Evolutionary conservation across 2,329 filamentous ascomycete genomes (phyloP), one percentile per base, ranked within the genome.

Genomic region (Trichoderma gracile): DNA sequence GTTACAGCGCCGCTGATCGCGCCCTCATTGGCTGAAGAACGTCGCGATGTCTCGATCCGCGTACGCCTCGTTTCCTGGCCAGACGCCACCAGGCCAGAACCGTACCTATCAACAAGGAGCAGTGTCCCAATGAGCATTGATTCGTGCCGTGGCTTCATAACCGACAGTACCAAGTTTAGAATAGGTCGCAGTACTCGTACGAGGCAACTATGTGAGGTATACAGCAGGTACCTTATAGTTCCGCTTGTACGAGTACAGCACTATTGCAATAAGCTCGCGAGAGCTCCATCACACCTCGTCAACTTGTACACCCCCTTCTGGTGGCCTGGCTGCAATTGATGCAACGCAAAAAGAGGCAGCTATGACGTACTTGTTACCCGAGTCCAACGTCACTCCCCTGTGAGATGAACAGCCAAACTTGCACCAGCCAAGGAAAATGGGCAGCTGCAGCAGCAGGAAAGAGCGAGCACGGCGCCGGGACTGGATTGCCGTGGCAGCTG

Each of bases 291-390:
- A 38, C 33, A 38, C 33, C 33, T 38, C 33, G 33, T 38, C 57
- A 38, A 19, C 17, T 46, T n/a, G 25, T 17, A 50, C 57, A 15
- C 21, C 21, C 15, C 9, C 17, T 50, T 21, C 53, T 40, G 49
- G 47, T 30, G 14, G 40, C 33, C 59, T 21, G 8, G 38, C 47
- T 23, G 42, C 52, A 47, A 47, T 63, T 14, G 38, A 42, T 21
- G 33, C 54, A 52, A 23, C 52, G 52, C 19, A 40, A n/a, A 42
- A 45, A 40, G 27, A 23, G 19, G 65, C n/a, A 38, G 30, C 43
- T 30, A 76, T 76, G 75, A 76, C 75, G 75, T 75, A 73, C 68
- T 71, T 68, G 71, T 68, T 68, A 68, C 70, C 67, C 71, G 69
- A 67, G 69, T 68, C 68, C 69, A 76, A 76, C 74, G 74, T 76